A percentile compares a stretch with the other conserved stretches of the same genome.
phyloP scores from a whole-genome alignment of 805 yeast genomes.

The Saccharomycopsis oosterbeekiorum region DNA sequence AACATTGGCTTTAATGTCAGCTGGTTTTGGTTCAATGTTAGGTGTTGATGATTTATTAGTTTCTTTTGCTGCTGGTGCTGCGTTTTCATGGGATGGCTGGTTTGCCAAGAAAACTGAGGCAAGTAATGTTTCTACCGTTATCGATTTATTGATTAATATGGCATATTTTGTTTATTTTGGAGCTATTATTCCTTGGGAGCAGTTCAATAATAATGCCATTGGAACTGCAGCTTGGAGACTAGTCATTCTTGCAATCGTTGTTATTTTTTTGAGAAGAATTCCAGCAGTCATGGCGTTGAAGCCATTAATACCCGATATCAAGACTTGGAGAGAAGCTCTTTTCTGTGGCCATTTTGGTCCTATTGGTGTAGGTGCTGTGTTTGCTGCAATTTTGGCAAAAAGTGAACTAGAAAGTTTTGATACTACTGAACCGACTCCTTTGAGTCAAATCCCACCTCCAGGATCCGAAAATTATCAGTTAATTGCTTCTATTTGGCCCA shows the following conservation, averaged over 20 bases:
- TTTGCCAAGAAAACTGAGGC: constrained; percentile 76
- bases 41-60: constrained; percentile 87
- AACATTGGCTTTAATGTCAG: constrained; percentile 71
- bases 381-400: constrained; percentile 73
- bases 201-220: constrained; percentile 49
- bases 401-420: constrained; percentile 51
- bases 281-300: constrained; percentile 72
- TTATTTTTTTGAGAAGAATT: constrained; percentile 66
- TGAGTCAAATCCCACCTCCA: constrained; percentile 35
- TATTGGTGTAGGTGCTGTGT: constrained; percentile 89
- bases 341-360: constrained; percentile 97
- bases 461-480: constrained; percentile 47
- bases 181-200: constrained; percentile 81
- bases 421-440: constrained; percentile 47
- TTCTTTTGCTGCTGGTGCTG: constrained; percentile 87
- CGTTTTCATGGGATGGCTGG: constrained; percentile 92
- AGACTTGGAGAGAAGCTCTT: constrained; percentile 87
- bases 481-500: constrained; percentile 69
- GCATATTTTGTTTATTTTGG: constrained; percentile 87
- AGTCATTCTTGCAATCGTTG: constrained; percentile 60
- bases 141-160: constrained; percentile 72
- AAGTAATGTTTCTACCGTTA: constrained; percentile 81
- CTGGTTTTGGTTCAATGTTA: constrained; percentile 79
- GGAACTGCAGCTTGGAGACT: constrained; percentile 77
- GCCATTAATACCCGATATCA: constrained; percentile 77